These are phyloP conservation scores for Porcisia hertigi DNA, from an alignment of 208 protist species.

Conservation along the genomic window DNA sequence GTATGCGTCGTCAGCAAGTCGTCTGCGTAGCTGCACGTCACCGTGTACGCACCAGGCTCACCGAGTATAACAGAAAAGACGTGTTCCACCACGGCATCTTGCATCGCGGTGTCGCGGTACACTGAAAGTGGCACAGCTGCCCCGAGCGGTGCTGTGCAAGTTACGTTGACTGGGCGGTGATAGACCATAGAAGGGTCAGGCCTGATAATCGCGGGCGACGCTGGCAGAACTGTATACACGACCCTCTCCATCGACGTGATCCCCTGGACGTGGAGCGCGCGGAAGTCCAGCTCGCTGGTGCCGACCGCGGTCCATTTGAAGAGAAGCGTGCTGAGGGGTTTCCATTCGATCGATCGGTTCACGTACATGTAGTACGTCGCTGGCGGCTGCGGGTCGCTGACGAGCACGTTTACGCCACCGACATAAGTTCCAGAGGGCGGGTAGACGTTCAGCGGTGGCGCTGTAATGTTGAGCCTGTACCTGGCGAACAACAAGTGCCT, in stretches of 20 bases:
- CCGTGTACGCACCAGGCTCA: conserved; percentile 40
- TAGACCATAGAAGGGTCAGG: conserved; percentile 29
- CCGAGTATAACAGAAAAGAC: conserved; percentile 18
- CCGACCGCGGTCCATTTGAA: conserved; percentile 38
- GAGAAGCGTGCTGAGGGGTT: conserved; percentile 18
- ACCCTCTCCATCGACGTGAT: conserved; percentile 28
- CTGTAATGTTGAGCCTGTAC: conserved; percentile 44
- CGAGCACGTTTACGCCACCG: conserved; percentile 52
- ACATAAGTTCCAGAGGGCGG: conserved; percentile 59
- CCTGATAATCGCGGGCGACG: conserved; percentile 29
- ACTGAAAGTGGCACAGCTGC: conserved; percentile 15
- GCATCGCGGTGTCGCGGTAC: conserved; percentile 13
- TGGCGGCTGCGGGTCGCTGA: conserved; percentile 31
- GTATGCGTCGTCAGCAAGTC: conserved; percentile 30
- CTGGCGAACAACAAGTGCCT: conserved; percentile 19
- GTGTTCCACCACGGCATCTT: conserved; percentile 18
- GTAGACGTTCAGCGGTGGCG: conserved; percentile 40
- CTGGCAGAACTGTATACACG: conserved; percentile 43
- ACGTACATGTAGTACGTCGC: conserved; percentile 50
- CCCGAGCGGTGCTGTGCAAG: conserved; percentile 41
- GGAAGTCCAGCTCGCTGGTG: conserved; percentile 29
- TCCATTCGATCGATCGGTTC: conserved; percentile 31
- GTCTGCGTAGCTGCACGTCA: conserved; percentile 61
- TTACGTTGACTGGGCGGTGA: conserved; percentile 35
- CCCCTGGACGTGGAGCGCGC: conserved; percentile 46